Conservation (phyloP, 768 basidiomycete species). For the Dendrothele bispora region DNA sequence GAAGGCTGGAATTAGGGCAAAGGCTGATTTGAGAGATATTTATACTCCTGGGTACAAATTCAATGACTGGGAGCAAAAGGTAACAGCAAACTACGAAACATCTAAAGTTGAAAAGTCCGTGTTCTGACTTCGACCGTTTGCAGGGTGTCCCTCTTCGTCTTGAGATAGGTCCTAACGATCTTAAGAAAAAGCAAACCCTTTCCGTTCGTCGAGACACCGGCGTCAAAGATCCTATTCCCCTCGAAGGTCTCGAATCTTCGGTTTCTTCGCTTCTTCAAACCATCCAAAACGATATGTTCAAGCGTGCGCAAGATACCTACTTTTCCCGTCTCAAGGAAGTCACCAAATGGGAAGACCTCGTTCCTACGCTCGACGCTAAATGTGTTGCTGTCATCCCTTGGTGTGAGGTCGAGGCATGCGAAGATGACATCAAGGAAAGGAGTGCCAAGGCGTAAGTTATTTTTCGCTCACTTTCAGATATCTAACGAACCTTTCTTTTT, state of each 20-base stretch:
- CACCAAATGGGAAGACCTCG: conserved; percentile 89
- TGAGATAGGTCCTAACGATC: conserved; percentile 93
- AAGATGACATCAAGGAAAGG: conserved; percentile 97
- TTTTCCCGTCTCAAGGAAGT: conserved; percentile 69
- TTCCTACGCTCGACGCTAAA: conserved; percentile 88
- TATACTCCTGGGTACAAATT: conserved; percentile 99
- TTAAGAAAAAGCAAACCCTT: conserved; percentile 78
- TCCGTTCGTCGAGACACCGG: conserved; percentile 76
- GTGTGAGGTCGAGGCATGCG: conserved; percentile 92
- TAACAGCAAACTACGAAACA: no score
- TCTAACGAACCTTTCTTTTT: conserved; percentile 10
- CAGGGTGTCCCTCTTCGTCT: conserved; percentile 96
- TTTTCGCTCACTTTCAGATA: conserved; percentile 13
- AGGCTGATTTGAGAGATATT: conserved; percentile 90
- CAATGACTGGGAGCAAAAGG: conserved; percentile 99
- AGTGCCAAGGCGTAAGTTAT: conserved; percentile 76
- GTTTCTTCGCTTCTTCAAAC: conserved; percentile 73
- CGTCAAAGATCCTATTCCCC: conserved; percentile 43
- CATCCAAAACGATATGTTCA: conserved; percentile 90
- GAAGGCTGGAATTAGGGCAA: conserved; percentile 75
- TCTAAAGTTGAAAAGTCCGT: no score
- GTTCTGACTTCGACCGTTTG: background rate
- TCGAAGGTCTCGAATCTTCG: conserved; percentile 39
- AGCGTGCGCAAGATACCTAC: conserved; percentile 71
- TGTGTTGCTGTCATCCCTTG: conserved; percentile 88